Base-by-base conservation (phyloP, 2,329 filamentous ascomycete genomes). In the Colletotrichum sp. region DNA sequence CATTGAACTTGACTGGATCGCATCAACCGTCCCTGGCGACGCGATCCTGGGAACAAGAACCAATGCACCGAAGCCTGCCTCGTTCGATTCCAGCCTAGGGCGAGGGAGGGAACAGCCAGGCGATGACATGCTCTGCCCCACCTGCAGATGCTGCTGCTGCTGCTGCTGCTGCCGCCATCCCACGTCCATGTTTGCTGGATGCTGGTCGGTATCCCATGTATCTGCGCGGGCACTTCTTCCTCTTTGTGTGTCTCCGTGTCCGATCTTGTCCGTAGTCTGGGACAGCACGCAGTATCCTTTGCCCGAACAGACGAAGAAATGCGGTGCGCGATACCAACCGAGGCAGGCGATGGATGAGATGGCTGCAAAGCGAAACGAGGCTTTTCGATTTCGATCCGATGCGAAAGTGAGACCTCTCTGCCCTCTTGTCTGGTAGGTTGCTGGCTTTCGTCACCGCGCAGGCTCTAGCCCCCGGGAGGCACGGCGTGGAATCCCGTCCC, bases 81-180 rank as follows among this genome's bases (percentile, higher is more conserved):
- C 52, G 72, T 75, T 75, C 38, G 62, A 72, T 75, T 70, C 38
- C 55, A 38, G 64, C 48, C 60, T 36, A 38, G 67, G 60, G 56
- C 5, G 68, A 61, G 64, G 21, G 55, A 58, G 70, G 52, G 52
- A 32, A 64, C 71, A 64, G 66, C 32, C 66, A 34, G n/a, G 52
- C 73, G 73, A 72, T 75, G 73, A 72, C 73, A 75, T 73, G 73
- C 69, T 73, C 55, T 72, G 69, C 62, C 62, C 73, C 73, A 75
- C 69, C 34, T 66, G 38, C 16, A 55, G 36, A 66, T 30, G 38
- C 18, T 52, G 12, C 36, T 65, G 61, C 61, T 65, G 12, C 36
- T 65, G 61, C 61, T 65, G 32, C 60, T 43, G 34, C 62, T 65
- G 34, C 21, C 26, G 34, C 24, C 38, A 21, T 32, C 21, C 65